phyloP scores from a whole-genome alignment of 1,139 yeast genomes.

The Kodamaea derodonti region DNA sequence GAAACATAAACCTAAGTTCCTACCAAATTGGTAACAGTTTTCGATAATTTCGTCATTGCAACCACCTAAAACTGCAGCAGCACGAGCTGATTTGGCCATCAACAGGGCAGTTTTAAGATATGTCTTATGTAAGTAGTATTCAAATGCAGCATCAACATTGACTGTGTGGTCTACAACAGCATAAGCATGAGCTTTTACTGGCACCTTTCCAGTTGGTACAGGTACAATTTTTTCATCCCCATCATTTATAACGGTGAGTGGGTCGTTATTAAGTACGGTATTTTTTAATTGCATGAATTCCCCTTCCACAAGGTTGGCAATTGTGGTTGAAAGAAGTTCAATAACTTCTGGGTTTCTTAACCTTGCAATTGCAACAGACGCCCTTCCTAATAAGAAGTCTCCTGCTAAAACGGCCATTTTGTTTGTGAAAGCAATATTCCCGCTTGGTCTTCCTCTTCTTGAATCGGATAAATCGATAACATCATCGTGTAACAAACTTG shows the following conservation, averaged over 20 bases:
- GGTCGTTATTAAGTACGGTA: constrained; percentile 58
- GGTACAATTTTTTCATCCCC: constrained; percentile 53
- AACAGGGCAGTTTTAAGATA: constrained; percentile 92
- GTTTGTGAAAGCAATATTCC: constrained; percentile 90
- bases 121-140: constrained; percentile 91
- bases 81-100: constrained; percentile 92
- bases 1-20: constrained; percentile 91
- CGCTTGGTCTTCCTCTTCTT: constrained; percentile 86
- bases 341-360: constrained; percentile 95
- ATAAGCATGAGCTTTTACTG: constrained; percentile 57
- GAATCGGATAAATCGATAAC: constrained; percentile 92
- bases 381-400: constrained; percentile 90
- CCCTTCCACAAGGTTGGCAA: constrained; percentile 96
- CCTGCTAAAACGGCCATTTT: constrained; percentile 98
- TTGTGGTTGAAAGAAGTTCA: constrained; percentile 89
- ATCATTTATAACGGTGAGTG: constrained; percentile 44
- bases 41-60: constrained; percentile 72
- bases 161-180: constrained; percentile 58
- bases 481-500: constrained; percentile 94
- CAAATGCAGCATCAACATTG: constrained; percentile 82
- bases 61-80: constrained; percentile 91
- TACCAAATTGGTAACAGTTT: constrained; percentile 84
- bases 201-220: constrained; percentile 60
- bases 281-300: constrained; percentile 97
- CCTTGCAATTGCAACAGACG: constrained; percentile 92